A percentile compares a stretch with the other conserved stretches of the same genome.
phyloP scores from a whole-genome alignment of 1,139 yeast species.

The Lodderomyces margitis region DNA sequence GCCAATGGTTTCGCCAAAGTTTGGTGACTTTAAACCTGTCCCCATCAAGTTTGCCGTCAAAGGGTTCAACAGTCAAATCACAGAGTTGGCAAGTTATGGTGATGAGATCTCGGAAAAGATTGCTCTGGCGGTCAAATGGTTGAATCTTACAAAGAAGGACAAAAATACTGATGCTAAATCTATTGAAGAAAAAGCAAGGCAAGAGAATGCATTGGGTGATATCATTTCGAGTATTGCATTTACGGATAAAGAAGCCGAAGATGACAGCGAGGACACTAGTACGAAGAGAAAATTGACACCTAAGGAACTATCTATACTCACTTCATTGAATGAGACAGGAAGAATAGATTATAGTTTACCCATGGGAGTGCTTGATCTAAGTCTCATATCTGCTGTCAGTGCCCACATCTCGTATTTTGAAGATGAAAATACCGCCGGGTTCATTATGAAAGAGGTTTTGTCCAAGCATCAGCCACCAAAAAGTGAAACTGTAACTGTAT shows the following conservation, averaged over 20 bases:
- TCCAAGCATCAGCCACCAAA: slow-evolving; percentile 20
- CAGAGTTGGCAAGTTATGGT: slow-evolving; percentile 38
- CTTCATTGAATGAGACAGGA: slow-evolving; percentile 60
- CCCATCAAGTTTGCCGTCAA: slow-evolving; percentile 55
- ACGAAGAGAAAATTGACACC: slow-evolving; percentile 19
- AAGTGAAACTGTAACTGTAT: slow-evolving; percentile 21
- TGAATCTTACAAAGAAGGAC: slow-evolving; percentile 23
- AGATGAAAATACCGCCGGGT: slow-evolving; percentile 80
- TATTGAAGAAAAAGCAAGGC: slow-evolving; percentile 23
- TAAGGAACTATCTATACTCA: slow-evolving; percentile 34
- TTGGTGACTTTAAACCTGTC: slow-evolving; percentile 59
- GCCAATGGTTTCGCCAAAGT: slow-evolving; percentile 62
- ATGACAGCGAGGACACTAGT: background rate
- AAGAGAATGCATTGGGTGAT: slow-evolving; percentile 48
- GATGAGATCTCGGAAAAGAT: slow-evolving; percentile 47
- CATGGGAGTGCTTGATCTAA: slow-evolving; percentile 77
- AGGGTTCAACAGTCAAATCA: slow-evolving; percentile 45
- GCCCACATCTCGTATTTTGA: slow-evolving; percentile 90
- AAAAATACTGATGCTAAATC: slow-evolving; percentile 11
- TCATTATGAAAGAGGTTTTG: slow-evolving; percentile 58
- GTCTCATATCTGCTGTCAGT: slow-evolving; percentile 74
- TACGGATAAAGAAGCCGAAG: slow-evolving; percentile 19
- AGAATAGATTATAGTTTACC: slow-evolving; percentile 81
- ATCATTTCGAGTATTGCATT: slow-evolving; percentile 34
- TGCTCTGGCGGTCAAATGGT: slow-evolving; percentile 46